Evolutionary conservation across 371 early-diverging fungal species (phyloP).

Genomic region (Mortierella sp.): DNA sequence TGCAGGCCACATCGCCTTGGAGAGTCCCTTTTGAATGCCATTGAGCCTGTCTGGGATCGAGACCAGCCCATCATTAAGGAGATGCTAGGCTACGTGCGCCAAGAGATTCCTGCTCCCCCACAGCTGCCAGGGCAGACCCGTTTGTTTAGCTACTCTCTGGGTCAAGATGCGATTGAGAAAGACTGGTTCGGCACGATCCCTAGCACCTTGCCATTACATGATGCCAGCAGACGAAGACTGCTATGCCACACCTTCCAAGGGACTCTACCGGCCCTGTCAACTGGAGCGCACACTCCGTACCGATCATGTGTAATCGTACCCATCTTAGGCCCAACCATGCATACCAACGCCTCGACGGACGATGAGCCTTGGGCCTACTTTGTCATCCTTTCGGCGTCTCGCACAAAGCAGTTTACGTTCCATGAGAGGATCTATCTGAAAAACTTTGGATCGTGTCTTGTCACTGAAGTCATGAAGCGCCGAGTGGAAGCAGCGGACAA

Average conservation of each 20-base stretch:
- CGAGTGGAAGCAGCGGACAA: slow-evolving; percentile 57
- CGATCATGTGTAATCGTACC: slow-evolving; percentile 54
- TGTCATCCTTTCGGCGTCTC: slow-evolving; percentile 50
- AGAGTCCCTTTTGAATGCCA: slow-evolving; percentile 35
- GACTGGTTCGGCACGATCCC: slow-evolving; percentile 38
- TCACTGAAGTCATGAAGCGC: slow-evolving; percentile 57
- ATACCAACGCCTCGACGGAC: slow-evolving; percentile 4
- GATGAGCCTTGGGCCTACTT: slow-evolving; percentile 54
- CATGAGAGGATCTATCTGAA: slow-evolving; percentile 56
- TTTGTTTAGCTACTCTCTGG: slow-evolving; percentile 22
- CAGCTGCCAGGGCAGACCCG: slow-evolving; percentile 9
- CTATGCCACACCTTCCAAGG: slow-evolving; percentile 55
- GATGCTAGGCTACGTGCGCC: slow-evolving; percentile 46
- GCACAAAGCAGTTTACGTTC: slow-evolving; percentile 50
- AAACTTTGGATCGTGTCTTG: slow-evolving; percentile 57
- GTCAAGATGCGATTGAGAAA: slow-evolving; percentile 31
- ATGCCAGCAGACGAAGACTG: slow-evolving; percentile 8
- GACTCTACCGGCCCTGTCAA: slow-evolving; percentile 34
- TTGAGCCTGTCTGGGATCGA: slow-evolving; percentile 44
- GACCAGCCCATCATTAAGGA: slow-evolving; percentile 44
- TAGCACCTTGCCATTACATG: background rate
- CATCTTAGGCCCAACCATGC: slow-evolving; percentile 35
- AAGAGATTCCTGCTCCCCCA: slow-evolving; percentile 19
- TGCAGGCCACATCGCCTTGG: slow-evolving; percentile 49
- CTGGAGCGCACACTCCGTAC: slow-evolving; percentile 26